Evolutionary conservation across 2,329 filamentous ascomycete species (phyloP).

Genomic region (Cordyceps farinosa): DNA sequence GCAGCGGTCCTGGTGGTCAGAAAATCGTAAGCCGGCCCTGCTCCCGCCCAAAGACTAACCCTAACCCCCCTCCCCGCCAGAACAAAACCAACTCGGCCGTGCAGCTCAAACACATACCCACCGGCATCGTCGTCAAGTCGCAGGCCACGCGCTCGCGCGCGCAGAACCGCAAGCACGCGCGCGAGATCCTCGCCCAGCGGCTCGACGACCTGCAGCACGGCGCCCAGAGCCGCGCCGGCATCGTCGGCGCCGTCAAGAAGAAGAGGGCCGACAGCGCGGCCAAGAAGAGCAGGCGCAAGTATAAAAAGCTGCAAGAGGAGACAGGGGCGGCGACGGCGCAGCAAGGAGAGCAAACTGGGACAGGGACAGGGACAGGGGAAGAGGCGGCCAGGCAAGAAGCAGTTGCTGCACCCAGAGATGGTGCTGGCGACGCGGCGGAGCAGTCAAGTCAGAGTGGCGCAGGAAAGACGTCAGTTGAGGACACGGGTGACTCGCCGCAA

Average conservation of each 20-base stretch:
- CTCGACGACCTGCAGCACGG: constrained; percentile 73
- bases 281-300: constrained; percentile 84
- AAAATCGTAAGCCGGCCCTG: constrained; percentile 65
- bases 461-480: too few relatives aligned
- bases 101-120: constrained; percentile 85
- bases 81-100: constrained; percentile 98
- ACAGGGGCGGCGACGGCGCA: constrained; percentile 28
- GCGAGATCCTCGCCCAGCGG: constrained; percentile 70
- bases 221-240: constrained; percentile 59
- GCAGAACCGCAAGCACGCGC: constrained; percentile 84
- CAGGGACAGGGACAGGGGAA: not conserved
- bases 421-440: not conserved
- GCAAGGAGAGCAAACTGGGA: not conserved
- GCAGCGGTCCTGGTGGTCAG: constrained; percentile 88
- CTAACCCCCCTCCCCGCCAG: constrained; percentile 35
- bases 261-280: constrained; percentile 70
- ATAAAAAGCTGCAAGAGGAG: constrained; percentile 56
- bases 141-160: constrained; percentile 84
- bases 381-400: not conserved
- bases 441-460: not conserved
- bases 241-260: constrained; percentile 60
- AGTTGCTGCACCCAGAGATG: not conserved
- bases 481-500: not conserved
- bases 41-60: not conserved
- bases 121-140: constrained; percentile 88